Percentiles rank a stretch among this genome's conserved stretches.
Conservation (phyloP, 2,329 filamentous ascomycete species). For the Clarireedia homoeocarpa region DNA sequence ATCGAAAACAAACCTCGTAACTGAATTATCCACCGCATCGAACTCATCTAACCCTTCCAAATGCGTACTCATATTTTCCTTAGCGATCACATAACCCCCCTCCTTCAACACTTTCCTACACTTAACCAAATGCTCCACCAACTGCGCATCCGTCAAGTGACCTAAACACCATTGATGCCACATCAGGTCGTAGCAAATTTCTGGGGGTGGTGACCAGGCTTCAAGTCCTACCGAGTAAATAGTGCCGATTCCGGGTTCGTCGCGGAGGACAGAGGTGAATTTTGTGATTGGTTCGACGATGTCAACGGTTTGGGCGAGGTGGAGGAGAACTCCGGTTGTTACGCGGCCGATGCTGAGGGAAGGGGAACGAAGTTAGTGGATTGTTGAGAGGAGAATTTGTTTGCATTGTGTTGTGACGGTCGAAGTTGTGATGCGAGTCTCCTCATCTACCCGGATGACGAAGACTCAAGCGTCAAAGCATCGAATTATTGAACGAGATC, state of each 20-base stretch:
- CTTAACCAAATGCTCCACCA: conserved; percentile 57
- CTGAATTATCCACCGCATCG: conserved; percentile 67
- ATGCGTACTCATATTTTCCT: conserved; percentile 51
- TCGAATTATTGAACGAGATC: too few species aligned
- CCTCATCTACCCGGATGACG: too few species aligned
- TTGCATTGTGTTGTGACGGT: too few species aligned
- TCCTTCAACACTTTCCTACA: conserved; percentile 49
- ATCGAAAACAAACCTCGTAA: conserved; percentile 49
- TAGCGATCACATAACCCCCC: conserved; percentile 57
- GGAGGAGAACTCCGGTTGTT: conserved; percentile 67
- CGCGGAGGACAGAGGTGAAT: conserved; percentile 60
- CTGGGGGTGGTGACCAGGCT: conserved; percentile 48
- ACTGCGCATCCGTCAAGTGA: conserved; percentile 67
- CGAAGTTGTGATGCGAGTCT: too few species aligned
- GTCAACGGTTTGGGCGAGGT: conserved; percentile 65
- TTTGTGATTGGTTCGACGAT: conserved; percentile 78
- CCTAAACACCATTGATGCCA: conserved; percentile 91
- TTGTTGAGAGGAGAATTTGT: too few species aligned
- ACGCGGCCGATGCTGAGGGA: conserved; percentile 68
- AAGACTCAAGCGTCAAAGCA: too few species aligned
- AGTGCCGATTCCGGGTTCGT: conserved; percentile 48
- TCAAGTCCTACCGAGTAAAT: conserved; percentile 70
- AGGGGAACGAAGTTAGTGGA: neutral
- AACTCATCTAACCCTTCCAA: conserved; percentile 57
- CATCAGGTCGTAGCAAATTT: conserved; percentile 63